A percentile compares a stretch with the other conserved stretches of the same genome.
Conservation (phyloP, 257 asterid genomes). For the Solanum tarapatanum region DNA sequence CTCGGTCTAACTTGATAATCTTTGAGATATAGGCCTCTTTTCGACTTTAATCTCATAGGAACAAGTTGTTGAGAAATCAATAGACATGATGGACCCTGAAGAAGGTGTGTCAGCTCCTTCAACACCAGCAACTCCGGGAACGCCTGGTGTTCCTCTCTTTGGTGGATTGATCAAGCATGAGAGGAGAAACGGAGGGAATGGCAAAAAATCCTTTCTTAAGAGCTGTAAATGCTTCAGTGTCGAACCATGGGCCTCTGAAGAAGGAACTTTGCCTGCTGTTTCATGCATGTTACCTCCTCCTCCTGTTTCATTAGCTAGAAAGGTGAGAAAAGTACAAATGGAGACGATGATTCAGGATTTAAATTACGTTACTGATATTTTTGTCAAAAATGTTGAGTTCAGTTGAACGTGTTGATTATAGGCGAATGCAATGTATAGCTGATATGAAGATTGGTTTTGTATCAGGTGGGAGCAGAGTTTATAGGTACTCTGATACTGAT, state of each 20-base stretch:
- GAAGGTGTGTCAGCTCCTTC: constrained; percentile 54
- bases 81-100: constrained; percentile 31
- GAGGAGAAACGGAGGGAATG: constrained; percentile 5
- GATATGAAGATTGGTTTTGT: not conserved
- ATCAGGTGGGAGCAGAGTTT: constrained; percentile 89
- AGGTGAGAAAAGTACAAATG: constrained; percentile 17
- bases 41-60: not conserved
- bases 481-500: constrained; percentile 70
- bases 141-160: constrained; percentile 66
- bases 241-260: constrained; percentile 54
- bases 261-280: constrained; percentile 49
- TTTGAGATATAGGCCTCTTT: not conserved
- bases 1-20: not conserved
- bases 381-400: not conserved
- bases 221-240: constrained; percentile 53
- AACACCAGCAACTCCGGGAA: constrained; percentile 59
- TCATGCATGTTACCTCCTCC: constrained; percentile 58
- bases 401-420: not conserved
- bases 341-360: not conserved
- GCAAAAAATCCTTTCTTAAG: constrained; percentile 35
- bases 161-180: constrained; percentile 29
- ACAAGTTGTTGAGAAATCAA: not conserved
- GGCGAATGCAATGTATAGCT: not conserved
- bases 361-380: not conserved
- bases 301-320: constrained; percentile 63